Base-by-base conservation (phyloP, 768 basidiomycete species). In the Hortiboletus campestris region DNA sequence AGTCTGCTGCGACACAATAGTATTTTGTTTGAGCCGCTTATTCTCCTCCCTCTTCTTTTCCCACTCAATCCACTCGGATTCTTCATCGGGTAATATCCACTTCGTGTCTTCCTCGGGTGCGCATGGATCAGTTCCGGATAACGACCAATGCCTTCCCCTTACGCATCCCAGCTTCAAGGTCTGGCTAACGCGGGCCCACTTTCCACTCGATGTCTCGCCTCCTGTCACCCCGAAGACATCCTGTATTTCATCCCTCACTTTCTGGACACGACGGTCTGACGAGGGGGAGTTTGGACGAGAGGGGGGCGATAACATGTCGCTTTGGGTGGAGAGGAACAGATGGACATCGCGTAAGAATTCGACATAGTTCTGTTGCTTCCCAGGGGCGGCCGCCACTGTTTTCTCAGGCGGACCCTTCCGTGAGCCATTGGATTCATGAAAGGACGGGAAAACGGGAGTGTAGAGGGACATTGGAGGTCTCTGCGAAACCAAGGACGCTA, bases 31-130 rank as follows among this genome's bases (percentile, higher is more conserved):
- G 45, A 61, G 49, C 17, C 62, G 53, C 39, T 59, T 62, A 6
- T 34, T 36, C 34, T 62, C 63, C 51, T 63, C 59, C 47, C 61
- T 65, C 56, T 62, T 67, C 55, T 57, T 68, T 66, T 82, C 81
- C 74, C 75, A 79, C 25, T 73, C 73, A 14, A 70, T 56, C 81
- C 82, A 82, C 35, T 78, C 77, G 43, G 72, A 72, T 63, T 84
- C 82, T 17, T 75, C 78, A 25, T 73, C 73, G 12, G 80, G 78
- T 59, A 82, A 50, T 60, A 74, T 63, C 67, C 69, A 71, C 34
- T 69, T 66, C 20, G 63, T 53, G 22, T 59, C 57, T 59, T 58
- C 71, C 52, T 62, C 70, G 41, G 16, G 60, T 56, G 44, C 36
- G 55, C 36, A 55, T 56, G 53, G 41, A 71, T 61, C 63, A 66